Percentiles rank a stretch among this genome's conserved stretches.
These are phyloP conservation scores for Artemisia annua DNA, from an alignment of 129 eudicot species.

Conservation along the genomic window DNA sequence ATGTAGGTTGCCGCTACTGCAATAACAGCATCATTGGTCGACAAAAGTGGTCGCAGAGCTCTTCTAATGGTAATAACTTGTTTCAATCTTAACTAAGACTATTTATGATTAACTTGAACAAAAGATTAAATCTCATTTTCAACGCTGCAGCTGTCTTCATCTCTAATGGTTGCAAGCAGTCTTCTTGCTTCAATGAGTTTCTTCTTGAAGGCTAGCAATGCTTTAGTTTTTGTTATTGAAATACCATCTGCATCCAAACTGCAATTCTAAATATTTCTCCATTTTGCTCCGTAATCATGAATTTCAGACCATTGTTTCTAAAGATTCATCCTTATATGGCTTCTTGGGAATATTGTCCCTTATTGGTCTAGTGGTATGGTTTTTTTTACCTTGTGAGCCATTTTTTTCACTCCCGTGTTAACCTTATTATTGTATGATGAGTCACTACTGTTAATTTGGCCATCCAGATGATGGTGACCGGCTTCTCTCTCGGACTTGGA, in stretches of 20 bases:
- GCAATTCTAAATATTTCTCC: not conserved
- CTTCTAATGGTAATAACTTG: slow-evolving; percentile 52
- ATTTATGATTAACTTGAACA: slow-evolving; percentile 2
- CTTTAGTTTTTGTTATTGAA: slow-evolving; percentile 2
- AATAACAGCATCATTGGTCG: slow-evolving; percentile 61
- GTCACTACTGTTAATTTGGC: slow-evolving; percentile 6
- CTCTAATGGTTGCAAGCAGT: slow-evolving; percentile 56
- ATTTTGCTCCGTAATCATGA: not conserved
- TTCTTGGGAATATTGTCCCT: slow-evolving; percentile 55
- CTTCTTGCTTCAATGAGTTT: slow-evolving; percentile 67
- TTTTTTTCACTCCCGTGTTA: not conserved
- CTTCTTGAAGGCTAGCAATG: slow-evolving; percentile 54
- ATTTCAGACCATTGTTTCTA: slow-evolving; percentile 47
- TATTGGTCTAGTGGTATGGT: slow-evolving; percentile 63
- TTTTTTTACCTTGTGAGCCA: not conserved
- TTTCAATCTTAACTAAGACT: not conserved
- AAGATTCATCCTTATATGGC: slow-evolving; percentile 38
- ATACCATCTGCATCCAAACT: not conserved
- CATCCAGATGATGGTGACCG: slow-evolving; percentile 65
- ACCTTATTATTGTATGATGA: not conserved
- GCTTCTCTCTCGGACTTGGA: slow-evolving; percentile 81
- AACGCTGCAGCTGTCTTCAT: slow-evolving; percentile 54
- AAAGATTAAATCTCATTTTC: not conserved
- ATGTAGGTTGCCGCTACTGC: slow-evolving; percentile 70
- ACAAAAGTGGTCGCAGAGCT: slow-evolving; percentile 66